Evolutionary conservation across 73 alveolate species (phyloP), one percentile per base, ranked within the genome.

Genomic region (Breviolum minutum): DNA sequence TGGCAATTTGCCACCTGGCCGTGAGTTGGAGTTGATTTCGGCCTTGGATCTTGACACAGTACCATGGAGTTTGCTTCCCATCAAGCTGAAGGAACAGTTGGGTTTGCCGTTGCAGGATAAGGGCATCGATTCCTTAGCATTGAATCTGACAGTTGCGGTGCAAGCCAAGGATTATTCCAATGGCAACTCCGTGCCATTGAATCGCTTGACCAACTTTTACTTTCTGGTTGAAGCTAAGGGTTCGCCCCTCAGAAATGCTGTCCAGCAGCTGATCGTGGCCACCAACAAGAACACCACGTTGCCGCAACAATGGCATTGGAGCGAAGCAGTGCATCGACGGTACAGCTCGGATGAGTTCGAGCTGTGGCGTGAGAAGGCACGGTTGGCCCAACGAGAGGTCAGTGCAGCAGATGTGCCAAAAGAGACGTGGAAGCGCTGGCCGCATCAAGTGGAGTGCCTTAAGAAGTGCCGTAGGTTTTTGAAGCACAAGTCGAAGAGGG

Each of bases 1-100:
- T 2, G 94, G 94, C 17, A 85, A 85, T 19, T 13, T 63, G 94
- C 94, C 74, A 22, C 92, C 92, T 14, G 92, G 92, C 5, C 71
- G 73, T 32, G 94, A 85, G 94, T n/a, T 85, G 94, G 94, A 85
- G 77, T 77, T 85, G 79, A 85, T 85, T 62, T 85, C 94, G 68
- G 94, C 94, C 79, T 85, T 85, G 94, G 94, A 85, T 62, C 29
- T 85, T 74, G 79, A 63, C 12, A 85, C 94, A 8, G 77, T 85
- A 63, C 94, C 94, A 6, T 85, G 94, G 94, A 62, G 79, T 62
- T 26, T 40, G 63, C 63, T 85, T 26, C 94, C 94, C 22, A 8
- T 60, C 63, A 60, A 62, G 79, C 63, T 85, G 74, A 85, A 85
- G 77, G 63, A 62, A 62, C 79, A 60, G 29, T 22, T 85, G 77